Base-by-base conservation (phyloP, 192 early-diverging fungal genomes). In the Lobosporangium transversale region DNA sequence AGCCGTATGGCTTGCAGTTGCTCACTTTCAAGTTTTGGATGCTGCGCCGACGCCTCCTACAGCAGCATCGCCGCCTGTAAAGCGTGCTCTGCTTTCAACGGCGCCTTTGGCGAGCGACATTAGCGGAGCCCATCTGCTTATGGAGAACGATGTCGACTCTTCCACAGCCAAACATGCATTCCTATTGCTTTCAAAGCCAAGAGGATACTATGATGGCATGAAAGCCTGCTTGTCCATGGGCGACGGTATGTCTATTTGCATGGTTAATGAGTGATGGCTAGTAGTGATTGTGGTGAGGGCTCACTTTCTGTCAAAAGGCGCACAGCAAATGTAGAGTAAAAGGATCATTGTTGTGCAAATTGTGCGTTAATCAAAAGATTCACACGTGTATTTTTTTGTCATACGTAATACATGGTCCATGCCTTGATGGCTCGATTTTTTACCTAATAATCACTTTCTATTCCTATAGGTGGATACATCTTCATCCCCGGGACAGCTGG, bases 191-290 rank as follows among this genome's bases (percentile, higher is more conserved):
- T 67, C 64, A 18, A 62, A 67, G 36, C 47, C 73, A 7, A 31
- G 73, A 37, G 47, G 42, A 18, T 76, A 76, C 53, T 67, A 76
- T n/a, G 52, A 53, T 29, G 73, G 64, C 26, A 76, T 76, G 53
- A 27, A 14, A 18, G 58, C 73, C 31, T 76, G 73, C 30, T 14
- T 50, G 2, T 61, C 73, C 18, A 76, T 76, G 73, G 73, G 73
- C 2, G 73, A 76, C 52, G 73, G 73, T 67, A 62, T 27, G 62
- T n/a, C n/a, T n/a, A n/a, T n/a, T n/a, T n/a, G n/a, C n/a, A n/a
- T n/a, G n/a, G n/a, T n/a, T n/a, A n/a, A n/a, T n/a, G n/a, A n/a
- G n/a, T n/a, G n/a, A n/a, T n/a, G n/a, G n/a, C n/a, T n/a, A n/a
- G n/a, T 3, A 21, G 6, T 24, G 9, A 29, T n/a, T 30, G 10